Base-by-base conservation (phyloP, 1,139 yeast genomes). In the Geotrichum candidum region DNA sequence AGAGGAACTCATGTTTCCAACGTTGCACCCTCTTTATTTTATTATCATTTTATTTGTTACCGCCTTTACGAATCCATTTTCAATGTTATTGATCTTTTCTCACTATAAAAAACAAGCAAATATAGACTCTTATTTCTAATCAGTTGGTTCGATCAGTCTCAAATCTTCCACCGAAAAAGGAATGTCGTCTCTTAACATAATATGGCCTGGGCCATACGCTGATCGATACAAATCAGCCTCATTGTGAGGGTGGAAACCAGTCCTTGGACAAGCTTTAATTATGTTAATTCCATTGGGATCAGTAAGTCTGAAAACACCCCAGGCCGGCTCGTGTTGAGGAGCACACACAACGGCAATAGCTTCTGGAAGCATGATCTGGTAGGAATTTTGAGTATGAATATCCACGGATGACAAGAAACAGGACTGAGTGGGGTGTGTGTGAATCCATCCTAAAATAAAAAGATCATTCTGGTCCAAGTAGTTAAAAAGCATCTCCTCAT, bases 311-410 rank as follows among this genome's bases (percentile, higher is more conserved):
- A 83, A 84, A 1, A 80, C 75, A 1, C 87, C 87, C 72, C 81
- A 74, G 29, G 78, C 72, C n/a, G 84, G 84, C 22, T 67, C 67
- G 22, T 76, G 75, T 57, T 72, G 69, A 7, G 88, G 88, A 0
- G 88, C 79, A 67, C 86, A 82, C 1, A 84, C 88, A 53, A 84
- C 78, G 13, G 88, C 88, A 53, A 84, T 78, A 0, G 87, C 84
- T 69, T 84, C 88, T 31, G 85, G 84, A n/a, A 84, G 75, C 88
- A 84, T 84, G 60, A 84, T 77, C 71, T 84, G 88, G 70, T 84
- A 84, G 1, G 85, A 80, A 65, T 80, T 81, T 64, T 84, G 88
- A 1, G 88, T 84, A 70, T 84, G 88, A 60, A 84, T 72, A 68
- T 84, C 88, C 58, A 84, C 81, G 0, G 86, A 82, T 18, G 85